Conservation (phyloP, 1,284 basidiomycete species). For the Ganoderma meredithae region DNA sequence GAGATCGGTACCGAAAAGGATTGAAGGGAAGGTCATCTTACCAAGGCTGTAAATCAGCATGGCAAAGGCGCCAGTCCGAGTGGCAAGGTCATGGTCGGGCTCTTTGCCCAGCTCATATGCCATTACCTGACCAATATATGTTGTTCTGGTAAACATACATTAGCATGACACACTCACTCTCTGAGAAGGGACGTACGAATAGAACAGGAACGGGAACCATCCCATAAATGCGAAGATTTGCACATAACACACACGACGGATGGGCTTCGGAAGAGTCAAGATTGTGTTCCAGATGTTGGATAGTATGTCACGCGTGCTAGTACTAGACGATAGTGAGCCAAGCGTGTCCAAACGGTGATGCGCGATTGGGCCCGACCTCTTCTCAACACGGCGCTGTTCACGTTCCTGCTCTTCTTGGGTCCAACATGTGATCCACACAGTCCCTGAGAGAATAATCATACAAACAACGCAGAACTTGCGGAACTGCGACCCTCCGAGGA, state of each 20-base stretch:
- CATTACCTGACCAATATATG: conserved; percentile 93
- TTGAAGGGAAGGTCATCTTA: conserved; percentile 41
- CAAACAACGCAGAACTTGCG: conserved; percentile 93
- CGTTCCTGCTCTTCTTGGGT: conserved; percentile 81
- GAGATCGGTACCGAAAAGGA: conserved; percentile 14
- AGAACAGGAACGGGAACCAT: conserved; percentile 97
- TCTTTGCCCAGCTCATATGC: conserved; percentile 75
- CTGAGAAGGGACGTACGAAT: conserved; percentile 63
- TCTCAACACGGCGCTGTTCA: conserved; percentile 50
- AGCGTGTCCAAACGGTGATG: too few relatives aligned
- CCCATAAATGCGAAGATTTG: conserved; percentile 94
- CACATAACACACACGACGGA: conserved; percentile 90
- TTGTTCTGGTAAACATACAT: conserved; percentile 61
- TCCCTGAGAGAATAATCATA: conserved; percentile 79
- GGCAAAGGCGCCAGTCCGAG: conserved; percentile 87
- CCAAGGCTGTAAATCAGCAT: conserved; percentile 92
- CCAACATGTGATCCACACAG: conserved; percentile 89
- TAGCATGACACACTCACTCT: conserved; percentile 10
- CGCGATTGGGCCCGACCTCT: conserved; percentile 44
- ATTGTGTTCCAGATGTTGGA: conserved; percentile 81
- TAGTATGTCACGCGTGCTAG: conserved; percentile 68
- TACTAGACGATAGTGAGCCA: conserved; percentile 43
- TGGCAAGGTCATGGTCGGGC: conserved; percentile 83
- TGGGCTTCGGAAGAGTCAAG: conserved; percentile 79
- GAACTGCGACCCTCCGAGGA: conserved; percentile 94